Conservation (phyloP, 352 stramenopile genomes). For the Pythium vanterpoolii region DNA sequence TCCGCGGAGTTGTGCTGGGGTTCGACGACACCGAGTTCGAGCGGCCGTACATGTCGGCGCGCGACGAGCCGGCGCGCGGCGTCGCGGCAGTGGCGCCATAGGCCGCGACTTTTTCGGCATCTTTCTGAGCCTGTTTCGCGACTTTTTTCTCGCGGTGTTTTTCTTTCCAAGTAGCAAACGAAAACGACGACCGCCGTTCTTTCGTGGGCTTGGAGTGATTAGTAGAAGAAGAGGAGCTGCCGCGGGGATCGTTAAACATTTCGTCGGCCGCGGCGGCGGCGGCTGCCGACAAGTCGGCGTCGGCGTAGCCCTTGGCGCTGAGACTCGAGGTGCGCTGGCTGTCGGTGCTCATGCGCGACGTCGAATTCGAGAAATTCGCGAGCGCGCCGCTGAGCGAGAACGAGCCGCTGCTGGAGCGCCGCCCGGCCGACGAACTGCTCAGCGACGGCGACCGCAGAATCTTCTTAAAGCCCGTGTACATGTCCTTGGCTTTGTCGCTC, state of each 20-base stretch:
- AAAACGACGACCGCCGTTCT: constrained; percentile 28
- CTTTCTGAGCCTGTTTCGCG: constrained; percentile 21
- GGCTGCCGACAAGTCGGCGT: constrained; percentile 20
- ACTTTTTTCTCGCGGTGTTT: constrained; percentile 28
- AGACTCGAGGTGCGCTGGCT: constrained; percentile 14
- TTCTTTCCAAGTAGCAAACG: constrained; percentile 27
- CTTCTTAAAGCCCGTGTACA: constrained; percentile 81
- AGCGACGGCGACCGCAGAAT: constrained; percentile 57
- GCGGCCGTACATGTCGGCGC: constrained; percentile 7
- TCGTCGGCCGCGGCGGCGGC: constrained; percentile 23
- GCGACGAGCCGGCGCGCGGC: constrained; percentile 1
- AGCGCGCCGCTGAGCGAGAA: constrained; percentile 35
- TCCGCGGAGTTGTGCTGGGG: constrained; percentile 1
- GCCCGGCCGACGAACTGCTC: constrained; percentile 4
- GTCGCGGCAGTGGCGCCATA: constrained; percentile 21
- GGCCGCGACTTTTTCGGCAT: constrained; percentile 19
- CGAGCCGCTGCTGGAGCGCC: constrained; percentile 45
- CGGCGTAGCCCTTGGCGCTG: constrained; percentile 18
- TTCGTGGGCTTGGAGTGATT: constrained; percentile 24
- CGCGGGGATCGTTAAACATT: constrained; percentile 14
- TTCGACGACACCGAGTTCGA: constrained; percentile 18
- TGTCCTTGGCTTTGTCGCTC: constrained; percentile 73
- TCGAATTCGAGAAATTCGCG: constrained; percentile 19
- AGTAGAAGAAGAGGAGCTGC: too few relatives aligned
- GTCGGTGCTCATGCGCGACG: constrained; percentile 9